phyloP scores from a whole-genome alignment of 371 early-diverging fungal species.

The Mucor sp. region DNA sequence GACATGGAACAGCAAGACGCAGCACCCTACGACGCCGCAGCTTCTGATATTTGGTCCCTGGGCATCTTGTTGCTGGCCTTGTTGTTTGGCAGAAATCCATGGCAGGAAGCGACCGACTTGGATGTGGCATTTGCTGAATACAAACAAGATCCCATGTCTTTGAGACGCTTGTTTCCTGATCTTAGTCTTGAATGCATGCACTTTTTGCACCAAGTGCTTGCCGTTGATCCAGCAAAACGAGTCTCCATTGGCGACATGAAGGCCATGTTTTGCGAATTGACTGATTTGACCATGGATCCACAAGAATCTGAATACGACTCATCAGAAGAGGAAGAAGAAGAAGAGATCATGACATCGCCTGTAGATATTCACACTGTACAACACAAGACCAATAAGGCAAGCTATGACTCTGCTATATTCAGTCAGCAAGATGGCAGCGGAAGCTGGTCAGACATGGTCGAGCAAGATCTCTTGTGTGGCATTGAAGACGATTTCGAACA shows the following conservation, averaged over 20 bases:
- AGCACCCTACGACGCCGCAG: conserved; percentile 60
- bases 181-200: conserved; percentile 29
- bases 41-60: conserved; percentile 79
- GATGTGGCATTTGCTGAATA: conserved; percentile 60
- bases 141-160: conserved; percentile 44
- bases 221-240: conserved; percentile 26
- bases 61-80: conserved; percentile 77
- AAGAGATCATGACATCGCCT: conserved; percentile 17
- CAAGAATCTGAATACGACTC: conserved; percentile 7
- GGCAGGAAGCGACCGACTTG: conserved; percentile 64
- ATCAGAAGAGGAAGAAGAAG: background rate
- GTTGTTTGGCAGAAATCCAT: conserved; percentile 79
- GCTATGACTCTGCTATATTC: conserved; percentile 45
- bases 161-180: conserved; percentile 50
- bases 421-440: conserved; percentile 22
- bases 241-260: conserved; percentile 34
- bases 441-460: conserved; percentile 40
- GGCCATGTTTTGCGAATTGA: background rate
- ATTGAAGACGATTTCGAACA: background rate
- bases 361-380: conserved; percentile 10
- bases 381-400: conserved; percentile 20
- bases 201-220: background rate
- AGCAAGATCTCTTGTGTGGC: conserved; percentile 21
- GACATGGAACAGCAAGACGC: conserved; percentile 4
- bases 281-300: background rate